Percentiles rank a stretch among this genome's conserved stretches.
phyloP scores from a whole-genome alignment of 176 grass and related monocot genomes.

The Zea luxurians region DNA sequence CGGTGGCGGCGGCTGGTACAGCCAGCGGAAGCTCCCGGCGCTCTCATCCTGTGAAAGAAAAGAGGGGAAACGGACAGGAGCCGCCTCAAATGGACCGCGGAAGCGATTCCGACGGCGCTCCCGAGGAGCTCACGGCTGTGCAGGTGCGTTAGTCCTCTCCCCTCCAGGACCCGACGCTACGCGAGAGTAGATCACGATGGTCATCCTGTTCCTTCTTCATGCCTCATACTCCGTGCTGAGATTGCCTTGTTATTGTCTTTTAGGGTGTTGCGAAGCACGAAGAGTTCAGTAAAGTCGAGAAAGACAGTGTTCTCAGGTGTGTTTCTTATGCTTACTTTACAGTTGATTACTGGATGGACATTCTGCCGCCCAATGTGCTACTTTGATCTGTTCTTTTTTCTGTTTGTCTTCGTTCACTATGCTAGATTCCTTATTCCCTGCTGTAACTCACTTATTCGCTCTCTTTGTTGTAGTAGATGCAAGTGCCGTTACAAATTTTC shows the following conservation, averaged over 20 bases:
- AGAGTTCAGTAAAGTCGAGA: constrained; percentile 48
- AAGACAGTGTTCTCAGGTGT: constrained; percentile 50
- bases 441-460: background rate
- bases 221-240: background rate
- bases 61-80: background rate
- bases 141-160: constrained; percentile 30
- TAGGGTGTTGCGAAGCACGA: constrained; percentile 57
- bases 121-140: constrained; percentile 57
- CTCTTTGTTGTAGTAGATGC: background rate
- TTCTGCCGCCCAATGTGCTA: background rate
- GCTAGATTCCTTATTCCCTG: background rate
- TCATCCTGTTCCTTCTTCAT: background rate
- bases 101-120: constrained; percentile 47
- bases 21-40: background rate
- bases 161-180: background rate
- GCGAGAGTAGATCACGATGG: background rate
- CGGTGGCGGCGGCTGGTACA: constrained; percentile 17
- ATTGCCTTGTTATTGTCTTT: constrained; percentile 11
- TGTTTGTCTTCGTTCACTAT: background rate
- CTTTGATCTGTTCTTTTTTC: background rate
- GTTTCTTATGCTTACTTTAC: background rate
- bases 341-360: background rate
- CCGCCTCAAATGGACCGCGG: constrained; percentile 45
- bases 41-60: background rate
- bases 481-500: background rate